A percentile compares a stretch with the other conserved stretches of the same genome.
These are phyloP conservation scores for Coemansia sp. DNA, from an alignment of 192 early-diverging fungal species.

Conservation along the genomic window DNA sequence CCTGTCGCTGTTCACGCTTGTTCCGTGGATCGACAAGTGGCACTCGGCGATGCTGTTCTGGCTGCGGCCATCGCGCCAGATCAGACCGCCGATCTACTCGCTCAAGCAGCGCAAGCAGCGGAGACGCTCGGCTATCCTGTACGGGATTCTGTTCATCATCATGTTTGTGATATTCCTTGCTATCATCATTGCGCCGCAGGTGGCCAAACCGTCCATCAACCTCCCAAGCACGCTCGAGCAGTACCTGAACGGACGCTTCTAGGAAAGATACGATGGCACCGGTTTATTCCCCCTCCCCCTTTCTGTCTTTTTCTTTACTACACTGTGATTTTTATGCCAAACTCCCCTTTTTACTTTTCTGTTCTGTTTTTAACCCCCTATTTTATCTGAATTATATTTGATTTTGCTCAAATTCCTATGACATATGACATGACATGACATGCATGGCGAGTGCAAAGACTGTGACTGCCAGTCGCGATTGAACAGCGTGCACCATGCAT, in stretches of 20 bases:
- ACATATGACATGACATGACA: neutral
- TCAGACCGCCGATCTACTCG: slow-evolving; percentile 72
- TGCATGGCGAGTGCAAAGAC: too few species aligned
- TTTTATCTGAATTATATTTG: neutral
- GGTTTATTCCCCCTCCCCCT: neutral
- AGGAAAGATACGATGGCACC: slow-evolving; percentile 8
- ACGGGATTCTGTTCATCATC: slow-evolving; percentile 67
- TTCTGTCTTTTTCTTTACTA: neutral
- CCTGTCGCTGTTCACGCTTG: slow-evolving; percentile 67
- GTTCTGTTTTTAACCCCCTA: neutral
- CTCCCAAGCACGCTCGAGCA: slow-evolving; percentile 35
- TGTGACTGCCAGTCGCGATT: too few species aligned
- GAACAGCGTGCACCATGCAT: too few species aligned
- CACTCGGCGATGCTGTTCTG: slow-evolving; percentile 84
- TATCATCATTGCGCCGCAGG: slow-evolving; percentile 64
- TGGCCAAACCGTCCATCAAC: slow-evolving; percentile 43
- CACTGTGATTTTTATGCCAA: slow-evolving; percentile 9
- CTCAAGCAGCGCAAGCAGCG: slow-evolving; percentile 64
- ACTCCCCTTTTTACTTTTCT: neutral
- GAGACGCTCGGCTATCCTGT: slow-evolving; percentile 63
- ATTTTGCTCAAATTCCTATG: neutral
- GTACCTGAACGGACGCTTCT: slow-evolving; percentile 54
- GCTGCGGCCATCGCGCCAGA: slow-evolving; percentile 78
- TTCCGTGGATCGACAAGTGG: slow-evolving; percentile 71
- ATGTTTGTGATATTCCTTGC: slow-evolving; percentile 65